Conservation (phyloP, 371 early-diverging fungal genomes). For the Cladochytrium tenue region DNA sequence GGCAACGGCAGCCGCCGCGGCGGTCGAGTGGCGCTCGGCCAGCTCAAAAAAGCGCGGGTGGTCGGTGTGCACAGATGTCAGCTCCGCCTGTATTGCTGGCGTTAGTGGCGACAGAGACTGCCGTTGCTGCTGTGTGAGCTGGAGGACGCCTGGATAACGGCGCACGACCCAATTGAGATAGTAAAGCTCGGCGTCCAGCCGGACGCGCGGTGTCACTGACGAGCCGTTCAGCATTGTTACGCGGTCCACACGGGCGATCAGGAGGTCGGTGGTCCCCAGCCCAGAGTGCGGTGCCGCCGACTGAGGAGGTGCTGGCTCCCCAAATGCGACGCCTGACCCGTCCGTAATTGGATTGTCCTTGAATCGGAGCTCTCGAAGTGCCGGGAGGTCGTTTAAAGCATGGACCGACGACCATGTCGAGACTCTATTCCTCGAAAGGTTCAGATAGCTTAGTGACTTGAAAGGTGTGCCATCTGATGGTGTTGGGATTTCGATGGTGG, state of each 20-base stretch:
- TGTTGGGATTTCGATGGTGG: conserved; percentile 11
- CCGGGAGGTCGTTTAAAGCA: conserved; percentile 42
- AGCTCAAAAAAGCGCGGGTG: conserved; percentile 29
- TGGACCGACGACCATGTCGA: conserved; percentile 47
- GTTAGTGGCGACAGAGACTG: not conserved
- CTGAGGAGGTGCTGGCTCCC: not conserved
- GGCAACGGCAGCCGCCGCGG: conserved; percentile 35
- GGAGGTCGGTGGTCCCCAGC: conserved; percentile 6
- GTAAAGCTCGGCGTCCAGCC: conserved; percentile 74
- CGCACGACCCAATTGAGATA: conserved; percentile 57
- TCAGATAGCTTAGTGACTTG: conserved; percentile 36
- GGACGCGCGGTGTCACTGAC: conserved; percentile 51
- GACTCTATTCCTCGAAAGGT: conserved; percentile 49
- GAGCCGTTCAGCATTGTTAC: conserved; percentile 41
- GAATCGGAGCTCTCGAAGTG: conserved; percentile 45
- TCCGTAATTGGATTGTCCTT: conserved; percentile 53
- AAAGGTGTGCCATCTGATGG: conserved; percentile 25
- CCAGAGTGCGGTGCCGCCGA: not conserved
- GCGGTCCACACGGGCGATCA: conserved; percentile 31
- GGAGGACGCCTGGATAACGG: conserved; percentile 13
- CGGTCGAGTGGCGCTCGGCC: not conserved
- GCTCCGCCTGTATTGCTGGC: not conserved
- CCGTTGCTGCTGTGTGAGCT: not conserved
- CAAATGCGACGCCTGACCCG: not conserved
- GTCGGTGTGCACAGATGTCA: not conserved